phyloP scores from a whole-genome alignment of 768 basidiomycete genomes.

The Podaxis sp. region DNA sequence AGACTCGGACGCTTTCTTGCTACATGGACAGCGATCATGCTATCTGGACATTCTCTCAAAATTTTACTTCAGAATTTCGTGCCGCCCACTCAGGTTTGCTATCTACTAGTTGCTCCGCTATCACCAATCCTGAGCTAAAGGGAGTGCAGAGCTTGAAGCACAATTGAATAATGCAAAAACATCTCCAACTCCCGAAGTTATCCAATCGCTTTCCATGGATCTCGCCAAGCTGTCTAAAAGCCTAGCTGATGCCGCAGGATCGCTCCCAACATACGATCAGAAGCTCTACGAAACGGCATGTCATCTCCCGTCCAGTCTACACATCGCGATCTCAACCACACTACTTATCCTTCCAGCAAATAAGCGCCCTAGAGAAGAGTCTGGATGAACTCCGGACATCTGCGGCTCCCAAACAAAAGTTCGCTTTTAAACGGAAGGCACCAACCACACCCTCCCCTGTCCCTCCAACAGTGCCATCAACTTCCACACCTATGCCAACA shows the following conservation, averaged over 20 bases:
- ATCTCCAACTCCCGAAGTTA: conserved; percentile 30
- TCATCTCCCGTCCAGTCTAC: neutral
- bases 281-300: conserved; percentile 55
- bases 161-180: conserved; percentile 43
- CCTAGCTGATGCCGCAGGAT: conserved; percentile 62
- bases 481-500: neutral
- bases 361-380: conserved; percentile 58
- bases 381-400: conserved; percentile 51
- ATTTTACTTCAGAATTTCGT: conserved; percentile 53
- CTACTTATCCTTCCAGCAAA: conserved; percentile 46
- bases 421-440: conserved; percentile 57
- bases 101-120: conserved; percentile 13
- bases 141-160: conserved; percentile 44
- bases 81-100: conserved; percentile 49
- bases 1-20: neutral
- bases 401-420: conserved; percentile 55
- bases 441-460: conserved; percentile 17
- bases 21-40: conserved; percentile 27
- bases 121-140: conserved; percentile 10
- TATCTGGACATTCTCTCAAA: conserved; percentile 48
- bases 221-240: conserved; percentile 61
- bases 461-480: conserved; percentile 6
- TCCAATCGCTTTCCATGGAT: conserved; percentile 47
- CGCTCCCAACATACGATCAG: conserved; percentile 73
- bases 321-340: neutral